These are phyloP conservation scores for Ophiocytium majus DNA, from an alignment of 352 stramenopile genomes.

Conservation along the genomic window DNA sequence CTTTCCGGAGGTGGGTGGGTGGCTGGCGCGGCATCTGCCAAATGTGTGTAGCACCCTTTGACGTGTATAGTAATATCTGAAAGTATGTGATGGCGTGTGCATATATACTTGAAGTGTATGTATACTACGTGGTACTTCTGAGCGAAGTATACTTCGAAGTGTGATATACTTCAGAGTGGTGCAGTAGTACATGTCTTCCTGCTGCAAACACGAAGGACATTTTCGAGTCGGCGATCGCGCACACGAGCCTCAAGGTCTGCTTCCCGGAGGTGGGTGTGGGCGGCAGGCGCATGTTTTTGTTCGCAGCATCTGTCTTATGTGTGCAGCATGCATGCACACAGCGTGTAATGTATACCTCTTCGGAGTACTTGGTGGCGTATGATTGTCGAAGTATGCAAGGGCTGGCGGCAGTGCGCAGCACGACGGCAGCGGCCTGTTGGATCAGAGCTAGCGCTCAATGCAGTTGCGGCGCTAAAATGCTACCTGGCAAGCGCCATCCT, in stretches of 20 bases:
- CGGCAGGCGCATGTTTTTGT: too few relatives aligned
- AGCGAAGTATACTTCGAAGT: too few relatives aligned
- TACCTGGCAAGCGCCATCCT: too few relatives aligned
- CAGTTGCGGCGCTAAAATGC: too few relatives aligned
- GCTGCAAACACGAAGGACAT: slow-evolving; percentile 96
- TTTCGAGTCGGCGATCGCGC: slow-evolving; percentile 86
- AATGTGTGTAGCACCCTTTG: background rate
- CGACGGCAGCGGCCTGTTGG: too few relatives aligned
- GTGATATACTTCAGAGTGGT: too few relatives aligned
- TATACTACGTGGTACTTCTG: too few relatives aligned
- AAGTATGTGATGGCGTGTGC: background rate
- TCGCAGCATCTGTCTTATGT: too few relatives aligned
- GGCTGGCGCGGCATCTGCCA: too few relatives aligned
- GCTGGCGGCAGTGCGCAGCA: too few relatives aligned
- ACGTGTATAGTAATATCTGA: background rate
- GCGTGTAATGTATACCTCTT: background rate
- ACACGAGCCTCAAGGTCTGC: slow-evolving; percentile 28
- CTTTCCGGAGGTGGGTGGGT: slow-evolving; percentile 35
- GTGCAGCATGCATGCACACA: background rate
- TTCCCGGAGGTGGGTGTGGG: slow-evolving; percentile 35
- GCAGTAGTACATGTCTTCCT: background rate
- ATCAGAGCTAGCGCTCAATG: too few relatives aligned
- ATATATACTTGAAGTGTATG: background rate
- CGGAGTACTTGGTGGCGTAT: background rate
- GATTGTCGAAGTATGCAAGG: too few relatives aligned